phyloP scores from a whole-genome alignment of 768 basidiomycete genomes.

The Hemileccinum rubropunctum region DNA sequence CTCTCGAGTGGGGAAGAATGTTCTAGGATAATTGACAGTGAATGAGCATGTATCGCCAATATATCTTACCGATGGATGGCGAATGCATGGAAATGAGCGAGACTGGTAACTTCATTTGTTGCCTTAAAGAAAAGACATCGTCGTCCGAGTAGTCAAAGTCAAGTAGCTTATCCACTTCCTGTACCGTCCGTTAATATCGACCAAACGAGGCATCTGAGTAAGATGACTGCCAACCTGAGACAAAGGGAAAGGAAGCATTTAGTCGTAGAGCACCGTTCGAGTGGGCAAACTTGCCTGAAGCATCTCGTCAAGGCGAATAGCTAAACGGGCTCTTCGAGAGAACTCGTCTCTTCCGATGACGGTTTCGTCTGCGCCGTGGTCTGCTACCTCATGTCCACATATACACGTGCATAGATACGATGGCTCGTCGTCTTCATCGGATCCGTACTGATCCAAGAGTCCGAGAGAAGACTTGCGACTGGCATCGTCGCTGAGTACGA shows the following conservation, averaged over 20 bases:
- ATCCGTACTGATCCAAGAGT: slow-evolving; percentile 63
- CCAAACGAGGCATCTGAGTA: slow-evolving; percentile 10
- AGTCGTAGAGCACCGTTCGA: slow-evolving; percentile 6
- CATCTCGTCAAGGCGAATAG: slow-evolving; percentile 77
- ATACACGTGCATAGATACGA: slow-evolving; percentile 59
- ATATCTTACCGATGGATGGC: slow-evolving; percentile 51
- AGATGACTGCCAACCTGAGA: slow-evolving; percentile 24
- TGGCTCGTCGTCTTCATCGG: slow-evolving; percentile 62
- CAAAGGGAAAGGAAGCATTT: slow-evolving; percentile 9
- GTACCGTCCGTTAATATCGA: slow-evolving; percentile 13
- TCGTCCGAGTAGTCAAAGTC: slow-evolving; percentile 78
- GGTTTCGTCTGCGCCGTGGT: slow-evolving; percentile 65
- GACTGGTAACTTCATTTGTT: slow-evolving; percentile 61
- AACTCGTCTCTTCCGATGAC: slow-evolving; percentile 62
- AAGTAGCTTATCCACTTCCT: slow-evolving; percentile 77
- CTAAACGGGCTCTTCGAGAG: slow-evolving; percentile 68
- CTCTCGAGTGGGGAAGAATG: slow-evolving; percentile 21
- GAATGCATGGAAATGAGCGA: slow-evolving; percentile 49
- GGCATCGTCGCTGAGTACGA: slow-evolving; percentile 52
- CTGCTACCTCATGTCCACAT: slow-evolving; percentile 64
- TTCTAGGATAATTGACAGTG: slow-evolving; percentile 20
- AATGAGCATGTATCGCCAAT: not conserved
- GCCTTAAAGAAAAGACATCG: slow-evolving; percentile 63
- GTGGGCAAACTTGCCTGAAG: slow-evolving; percentile 53
- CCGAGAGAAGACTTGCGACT: slow-evolving; percentile 47